Percentiles rank a stretch among this genome's conserved stretches.
Conservation (phyloP, 2,329 filamentous ascomycete genomes). For the Fusarium verticillioides region DNA sequence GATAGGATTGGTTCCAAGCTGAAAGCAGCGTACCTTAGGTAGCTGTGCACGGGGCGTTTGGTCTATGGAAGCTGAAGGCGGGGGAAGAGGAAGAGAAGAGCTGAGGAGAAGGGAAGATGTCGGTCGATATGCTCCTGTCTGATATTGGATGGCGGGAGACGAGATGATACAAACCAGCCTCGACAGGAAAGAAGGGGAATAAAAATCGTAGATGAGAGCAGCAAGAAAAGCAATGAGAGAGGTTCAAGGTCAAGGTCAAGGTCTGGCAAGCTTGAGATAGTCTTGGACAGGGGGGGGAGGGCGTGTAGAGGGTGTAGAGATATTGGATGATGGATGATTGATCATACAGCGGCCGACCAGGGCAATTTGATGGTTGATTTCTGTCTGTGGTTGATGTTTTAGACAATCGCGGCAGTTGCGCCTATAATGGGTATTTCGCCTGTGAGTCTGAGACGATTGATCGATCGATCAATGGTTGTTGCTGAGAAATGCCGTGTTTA, state of each 20-base stretch:
- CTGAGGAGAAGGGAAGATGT: neutral
- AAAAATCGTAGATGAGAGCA: neutral
- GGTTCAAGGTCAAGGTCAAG: neutral
- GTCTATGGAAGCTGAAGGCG: slow-evolving; percentile 31
- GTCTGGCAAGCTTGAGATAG: neutral
- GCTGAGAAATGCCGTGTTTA: slow-evolving; percentile 23
- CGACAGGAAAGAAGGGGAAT: neutral
- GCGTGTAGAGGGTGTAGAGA: slow-evolving; percentile 14
- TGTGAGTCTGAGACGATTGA: neutral
- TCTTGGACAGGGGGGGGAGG: slow-evolving; percentile 1
- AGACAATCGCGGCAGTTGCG: slow-evolving; percentile 15
- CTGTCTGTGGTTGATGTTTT: neutral
- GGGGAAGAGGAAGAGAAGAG: slow-evolving; percentile 11
- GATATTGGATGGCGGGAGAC: slow-evolving; percentile 2
- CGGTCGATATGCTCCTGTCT: neutral
- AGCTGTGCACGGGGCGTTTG: slow-evolving; percentile 29
- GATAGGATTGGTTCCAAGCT: slow-evolving; percentile 20
- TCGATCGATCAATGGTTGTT: slow-evolving; percentile 7
- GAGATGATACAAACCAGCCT: slow-evolving; percentile 9
- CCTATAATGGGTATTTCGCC: slow-evolving; percentile 2
- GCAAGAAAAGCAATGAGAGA: slow-evolving; percentile 26
- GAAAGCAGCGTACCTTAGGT: slow-evolving; percentile 13
- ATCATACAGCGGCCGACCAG: slow-evolving; percentile 5
- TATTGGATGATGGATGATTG: neutral
- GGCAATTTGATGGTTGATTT: slow-evolving; percentile 3